phyloP scores from a whole-genome alignment of 352 stramenopile species.

The Globisporangium acanthophoron region DNA sequence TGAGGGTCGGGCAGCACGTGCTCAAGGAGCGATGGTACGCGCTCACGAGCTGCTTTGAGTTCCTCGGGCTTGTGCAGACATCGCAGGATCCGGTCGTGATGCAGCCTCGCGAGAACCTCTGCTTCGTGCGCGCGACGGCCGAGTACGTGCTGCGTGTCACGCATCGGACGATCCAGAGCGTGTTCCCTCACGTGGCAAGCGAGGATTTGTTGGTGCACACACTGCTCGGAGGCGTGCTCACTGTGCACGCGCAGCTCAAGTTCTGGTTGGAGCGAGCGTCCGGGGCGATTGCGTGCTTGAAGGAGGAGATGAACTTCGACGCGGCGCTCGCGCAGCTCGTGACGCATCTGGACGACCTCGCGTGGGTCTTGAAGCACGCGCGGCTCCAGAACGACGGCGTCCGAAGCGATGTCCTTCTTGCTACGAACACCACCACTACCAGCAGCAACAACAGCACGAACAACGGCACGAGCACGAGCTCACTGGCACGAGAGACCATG shows the following conservation, averaged over 20 bases:
- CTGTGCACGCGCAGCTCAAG: slow-evolving; percentile 5
- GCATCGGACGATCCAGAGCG: slow-evolving; percentile 4
- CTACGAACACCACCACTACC: not conserved
- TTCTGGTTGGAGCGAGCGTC: slow-evolving; percentile 11
- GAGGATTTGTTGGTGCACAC: not conserved
- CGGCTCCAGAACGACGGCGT: slow-evolving; percentile 7
- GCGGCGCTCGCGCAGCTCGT: slow-evolving; percentile 8
- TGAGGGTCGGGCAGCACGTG: not conserved
- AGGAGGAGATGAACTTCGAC: slow-evolving; percentile 16
- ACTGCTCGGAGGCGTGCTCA: slow-evolving; percentile 8
- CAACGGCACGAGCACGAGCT: not conserved
- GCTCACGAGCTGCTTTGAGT: slow-evolving; percentile 12
- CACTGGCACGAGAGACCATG: not conserved
- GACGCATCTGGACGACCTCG: slow-evolving; percentile 7
- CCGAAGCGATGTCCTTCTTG: not conserved
- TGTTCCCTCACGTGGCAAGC: slow-evolving; percentile 13
- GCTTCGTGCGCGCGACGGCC: slow-evolving; percentile 10
- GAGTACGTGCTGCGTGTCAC: slow-evolving; percentile 18
- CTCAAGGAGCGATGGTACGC: slow-evolving; percentile 9
- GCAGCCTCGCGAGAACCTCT: slow-evolving; percentile 1
- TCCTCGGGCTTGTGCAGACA: slow-evolving; percentile 16
- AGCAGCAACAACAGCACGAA: not conserved
- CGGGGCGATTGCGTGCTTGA: slow-evolving; percentile 3
- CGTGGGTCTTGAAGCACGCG: slow-evolving; percentile 8
- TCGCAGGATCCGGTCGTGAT: slow-evolving; percentile 6